Evolutionary conservation across 1,284 basidiomycete genomes (phyloP), one percentile per base, ranked within the genome.

Genomic region (Ceratobasidium sp.): DNA sequence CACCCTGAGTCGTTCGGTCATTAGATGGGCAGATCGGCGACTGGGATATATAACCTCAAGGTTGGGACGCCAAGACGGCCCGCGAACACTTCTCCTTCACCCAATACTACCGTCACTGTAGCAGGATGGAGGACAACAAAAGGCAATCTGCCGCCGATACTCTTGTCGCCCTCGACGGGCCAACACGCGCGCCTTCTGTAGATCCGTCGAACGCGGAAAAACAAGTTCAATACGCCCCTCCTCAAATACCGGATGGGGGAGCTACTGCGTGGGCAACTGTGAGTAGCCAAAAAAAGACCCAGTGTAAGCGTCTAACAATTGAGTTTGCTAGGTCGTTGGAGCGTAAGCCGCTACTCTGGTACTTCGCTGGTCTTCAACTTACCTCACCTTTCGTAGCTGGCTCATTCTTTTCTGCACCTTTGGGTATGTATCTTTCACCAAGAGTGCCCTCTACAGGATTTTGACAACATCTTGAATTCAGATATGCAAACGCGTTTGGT

Each of bases 401-500:
- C 53, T 77, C 12, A 55, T 77, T 5, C 49, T 77, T 5, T 77
- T 77, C 42, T 77, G 63, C 58, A 67, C 75, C 18, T 77, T 77
- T 67, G 75, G 75, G 64, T 77, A 33, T 15, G 61, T 55, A n/a
- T 26, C 39, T 6, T 64, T 53, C 33, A 4, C 33, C 33, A 33
- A 33, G 40, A 2, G 23, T 20, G n/a, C 7, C 5, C 28, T 6
- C 61, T 39, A 23, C 10, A 39, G 7, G 15, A 66, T 5, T 39
- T 18, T 64, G 23, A 55, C 26, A 2, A 26, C 6, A 33, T 23
- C 4, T 10, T 18, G 12, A 18, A n/a, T 20, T 44, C 20, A 75
- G 72, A 42, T 75, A 75, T 49, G 53, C 46, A 3, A 77, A 77
- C 39, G 75, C 75, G 12, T 77, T 77, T 60, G 75, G 75, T 15